These are phyloP conservation scores for Colletotrichum karsti DNA, from an alignment of 2,329 filamentous ascomycete genomes.

Conservation along the genomic window DNA sequence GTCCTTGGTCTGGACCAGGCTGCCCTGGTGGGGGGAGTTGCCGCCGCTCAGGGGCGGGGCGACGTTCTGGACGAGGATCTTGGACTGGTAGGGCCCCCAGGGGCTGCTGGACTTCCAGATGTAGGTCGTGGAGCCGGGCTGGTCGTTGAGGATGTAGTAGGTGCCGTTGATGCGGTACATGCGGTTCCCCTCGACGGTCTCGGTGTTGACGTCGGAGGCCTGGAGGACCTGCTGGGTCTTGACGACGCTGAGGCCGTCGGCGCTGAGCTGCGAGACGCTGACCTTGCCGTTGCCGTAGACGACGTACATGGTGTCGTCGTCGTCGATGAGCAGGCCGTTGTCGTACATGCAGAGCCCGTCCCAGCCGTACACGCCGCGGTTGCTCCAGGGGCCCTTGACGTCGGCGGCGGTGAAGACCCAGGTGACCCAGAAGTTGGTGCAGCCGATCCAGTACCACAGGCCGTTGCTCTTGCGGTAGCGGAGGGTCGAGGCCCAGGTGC, in stretches of 20 bases:
- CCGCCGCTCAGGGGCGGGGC: constrained; percentile 51
- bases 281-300: constrained; percentile 60
- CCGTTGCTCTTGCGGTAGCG: constrained; percentile 57
- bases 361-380: constrained; percentile 41
- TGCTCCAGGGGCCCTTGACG: constrained; percentile 51
- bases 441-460: constrained; percentile 66
- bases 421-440: constrained; percentile 57
- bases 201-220: constrained; percentile 41
- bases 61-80: constrained; percentile 52
- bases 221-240: constrained; percentile 54
- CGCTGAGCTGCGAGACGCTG: constrained; percentile 57
- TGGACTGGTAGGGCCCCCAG: constrained; percentile 61
- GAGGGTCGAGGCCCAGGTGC: constrained; percentile 65
- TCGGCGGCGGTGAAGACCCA: constrained; percentile 60
- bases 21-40: constrained; percentile 62
- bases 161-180: constrained; percentile 65
- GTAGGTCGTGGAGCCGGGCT: constrained; percentile 53
- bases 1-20: constrained; percentile 58
- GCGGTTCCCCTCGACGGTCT: constrained; percentile 57
- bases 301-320: constrained; percentile 67
- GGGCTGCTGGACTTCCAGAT: constrained; percentile 58
- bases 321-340: constrained; percentile 64
- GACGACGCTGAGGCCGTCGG: constrained; percentile 55
- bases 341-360: constrained; percentile 63
- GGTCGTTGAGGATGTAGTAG: constrained; percentile 64